A percentile compares a stretch with the other conserved stretches of the same genome.
Evolutionary conservation across 108 stramenopile species (phyloP).

Genomic region (Nannochloropsis gaditana): DNA sequence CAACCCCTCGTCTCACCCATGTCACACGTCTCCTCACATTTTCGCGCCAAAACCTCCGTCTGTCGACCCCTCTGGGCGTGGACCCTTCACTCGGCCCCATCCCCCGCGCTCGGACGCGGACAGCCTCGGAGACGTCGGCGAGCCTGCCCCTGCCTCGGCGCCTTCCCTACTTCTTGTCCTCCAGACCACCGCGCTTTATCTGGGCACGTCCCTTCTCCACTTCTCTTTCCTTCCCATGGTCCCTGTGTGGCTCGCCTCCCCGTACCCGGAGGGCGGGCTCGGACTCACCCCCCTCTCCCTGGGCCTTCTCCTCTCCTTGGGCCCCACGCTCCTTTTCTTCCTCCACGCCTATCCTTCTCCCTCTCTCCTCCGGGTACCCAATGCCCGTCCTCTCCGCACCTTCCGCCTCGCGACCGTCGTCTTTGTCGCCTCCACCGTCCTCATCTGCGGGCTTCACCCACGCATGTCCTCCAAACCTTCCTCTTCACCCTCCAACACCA

Average conservation of each 20-base stretch:
- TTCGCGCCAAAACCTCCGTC: too few relatives aligned
- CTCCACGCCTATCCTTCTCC: not conserved
- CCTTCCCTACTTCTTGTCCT: not conserved
- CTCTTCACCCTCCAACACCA: not conserved
- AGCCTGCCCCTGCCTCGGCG: too few relatives aligned
- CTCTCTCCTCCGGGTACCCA: not conserved
- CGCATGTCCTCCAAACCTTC: not conserved
- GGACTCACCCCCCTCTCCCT: not conserved
- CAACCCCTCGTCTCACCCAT: too few relatives aligned
- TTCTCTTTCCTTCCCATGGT: not conserved
- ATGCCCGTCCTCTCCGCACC: not conserved
- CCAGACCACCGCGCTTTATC: not conserved
- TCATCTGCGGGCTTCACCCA: not conserved
- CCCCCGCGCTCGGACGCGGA: too few relatives aligned
- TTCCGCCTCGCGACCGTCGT: not conserved
- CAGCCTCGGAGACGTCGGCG: too few relatives aligned
- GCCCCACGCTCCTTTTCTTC: not conserved
- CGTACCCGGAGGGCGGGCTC: not conserved
- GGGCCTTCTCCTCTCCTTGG: not conserved
- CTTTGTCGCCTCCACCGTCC: not conserved
- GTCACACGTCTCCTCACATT: too few relatives aligned
- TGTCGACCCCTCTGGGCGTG: too few relatives aligned
- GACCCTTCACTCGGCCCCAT: too few relatives aligned
- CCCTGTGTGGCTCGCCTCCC: slow-evolving; percentile 8
- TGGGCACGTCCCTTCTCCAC: not conserved